Conservation (phyloP, 2,329 filamentous ascomycete genomes). For the Pseudogymnoascus verrucosus region DNA sequence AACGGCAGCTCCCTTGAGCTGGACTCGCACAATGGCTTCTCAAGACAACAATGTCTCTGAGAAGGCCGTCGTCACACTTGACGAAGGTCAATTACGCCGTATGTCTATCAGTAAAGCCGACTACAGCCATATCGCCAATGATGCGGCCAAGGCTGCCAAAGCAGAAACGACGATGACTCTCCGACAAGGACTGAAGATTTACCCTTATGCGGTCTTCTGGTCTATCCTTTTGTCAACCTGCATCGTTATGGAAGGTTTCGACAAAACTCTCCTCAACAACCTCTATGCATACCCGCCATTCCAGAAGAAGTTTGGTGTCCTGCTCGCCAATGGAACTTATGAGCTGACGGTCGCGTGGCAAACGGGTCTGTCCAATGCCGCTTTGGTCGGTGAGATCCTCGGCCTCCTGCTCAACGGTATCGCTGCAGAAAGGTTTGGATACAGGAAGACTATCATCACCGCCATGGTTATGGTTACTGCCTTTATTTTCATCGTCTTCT, state of each 20-base stretch:
- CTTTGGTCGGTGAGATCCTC: conserved; percentile 31
- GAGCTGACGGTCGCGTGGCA: conserved; percentile 27
- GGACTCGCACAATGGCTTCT: not conserved
- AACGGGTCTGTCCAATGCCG: conserved; percentile 24
- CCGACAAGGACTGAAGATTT: conserved; percentile 67
- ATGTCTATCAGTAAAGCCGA: conserved; percentile 4
- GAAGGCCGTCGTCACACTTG: conserved; percentile 1
- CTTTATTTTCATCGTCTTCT: conserved; percentile 44
- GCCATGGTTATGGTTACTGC: conserved; percentile 38
- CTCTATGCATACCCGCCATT: conserved; percentile 44
- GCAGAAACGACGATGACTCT: conserved; percentile 65
- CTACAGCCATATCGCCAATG: conserved; percentile 25
- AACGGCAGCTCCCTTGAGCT: not conserved
- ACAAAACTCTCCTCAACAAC: conserved; percentile 69
- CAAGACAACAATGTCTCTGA: not conserved
- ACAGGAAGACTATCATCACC: conserved; percentile 41
- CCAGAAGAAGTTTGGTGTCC: conserved; percentile 30
- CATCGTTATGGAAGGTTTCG: conserved; percentile 88
- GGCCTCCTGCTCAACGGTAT: conserved; percentile 40
- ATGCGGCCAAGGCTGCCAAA: conserved; percentile 44
- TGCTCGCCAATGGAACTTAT: conserved; percentile 24
- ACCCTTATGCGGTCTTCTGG: conserved; percentile 82
- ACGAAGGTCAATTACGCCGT: not conserved
- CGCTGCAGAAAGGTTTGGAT: conserved; percentile 41
- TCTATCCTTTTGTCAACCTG: conserved; percentile 81